phyloP scores from a whole-genome alignment of 148 eudicot species.

The Vaccinium vitisidaea region DNA sequence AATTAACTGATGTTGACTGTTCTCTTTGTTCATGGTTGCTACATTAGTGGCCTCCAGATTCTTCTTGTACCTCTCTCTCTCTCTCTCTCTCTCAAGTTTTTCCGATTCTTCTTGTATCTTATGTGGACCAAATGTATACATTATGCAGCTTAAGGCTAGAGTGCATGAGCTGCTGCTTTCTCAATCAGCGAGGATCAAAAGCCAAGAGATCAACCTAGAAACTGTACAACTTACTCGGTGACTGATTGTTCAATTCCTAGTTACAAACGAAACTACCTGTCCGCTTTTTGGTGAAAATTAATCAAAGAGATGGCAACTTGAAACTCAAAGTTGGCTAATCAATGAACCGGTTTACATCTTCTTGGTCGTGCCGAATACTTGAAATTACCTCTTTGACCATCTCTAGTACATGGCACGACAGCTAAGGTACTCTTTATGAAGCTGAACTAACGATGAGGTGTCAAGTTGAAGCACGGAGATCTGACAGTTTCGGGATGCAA shows the following conservation, averaged over 20 bases:
- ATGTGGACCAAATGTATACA: neutral
- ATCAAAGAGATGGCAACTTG: neutral
- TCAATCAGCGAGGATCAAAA: conserved; percentile 59
- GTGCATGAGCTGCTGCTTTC: conserved; percentile 63
- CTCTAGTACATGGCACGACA: conserved; percentile 21
- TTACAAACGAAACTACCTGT: neutral
- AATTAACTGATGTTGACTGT: neutral
- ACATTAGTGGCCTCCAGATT: conserved; percentile 2
- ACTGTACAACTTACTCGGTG: neutral
- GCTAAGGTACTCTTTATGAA: conserved; percentile 5
- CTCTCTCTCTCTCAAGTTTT: neutral
- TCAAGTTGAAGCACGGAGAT: conserved; percentile 1
- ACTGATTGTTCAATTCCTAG: neutral
- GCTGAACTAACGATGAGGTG: neutral
- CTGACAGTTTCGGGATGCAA: neutral
- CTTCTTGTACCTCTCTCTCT: too few species aligned
- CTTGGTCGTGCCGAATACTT: neutral
- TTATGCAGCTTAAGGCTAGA: conserved; percentile 64
- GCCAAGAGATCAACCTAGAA: conserved; percentile 29
- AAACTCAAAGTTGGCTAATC: neutral
- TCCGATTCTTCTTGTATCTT: neutral
- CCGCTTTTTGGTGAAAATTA: neutral
- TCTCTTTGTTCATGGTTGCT: neutral
- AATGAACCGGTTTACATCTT: neutral
- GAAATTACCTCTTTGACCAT: conserved; percentile 3